A percentile compares a stretch with the other conserved stretches of the same genome.
Evolutionary conservation across 169 alveolate genomes (phyloP).

Genomic region (Eimeria acervulina): DNA sequence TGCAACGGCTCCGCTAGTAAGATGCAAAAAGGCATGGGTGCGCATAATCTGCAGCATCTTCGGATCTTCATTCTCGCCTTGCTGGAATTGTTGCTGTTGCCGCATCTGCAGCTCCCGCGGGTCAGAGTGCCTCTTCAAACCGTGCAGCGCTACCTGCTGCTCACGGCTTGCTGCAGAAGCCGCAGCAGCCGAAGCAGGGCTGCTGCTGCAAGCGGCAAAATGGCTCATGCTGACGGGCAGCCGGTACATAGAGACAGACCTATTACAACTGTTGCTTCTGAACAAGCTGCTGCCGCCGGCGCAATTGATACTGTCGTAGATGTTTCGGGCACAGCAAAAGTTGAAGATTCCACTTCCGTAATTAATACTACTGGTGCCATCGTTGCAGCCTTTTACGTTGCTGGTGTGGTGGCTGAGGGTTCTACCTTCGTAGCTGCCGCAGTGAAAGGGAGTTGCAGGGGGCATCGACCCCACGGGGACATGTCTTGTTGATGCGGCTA

Average conservation of each 20-base stretch:
- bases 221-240: constrained; percentile 8
- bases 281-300: background rate
- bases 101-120: background rate
- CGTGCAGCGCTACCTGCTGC: constrained; percentile 23
- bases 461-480: background rate
- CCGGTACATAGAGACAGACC: constrained; percentile 12
- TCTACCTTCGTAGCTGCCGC: background rate
- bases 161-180: constrained; percentile 14
- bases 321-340: background rate
- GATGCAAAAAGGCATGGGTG: constrained; percentile 80
- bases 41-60: constrained; percentile 64
- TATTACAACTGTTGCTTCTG: background rate
- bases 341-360: background rate
- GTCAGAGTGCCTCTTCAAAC: background rate
- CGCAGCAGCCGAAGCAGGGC: constrained; percentile 39
- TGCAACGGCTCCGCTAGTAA: constrained; percentile 85
- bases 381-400: background rate
- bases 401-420: background rate
- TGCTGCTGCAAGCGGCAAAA: constrained; percentile 39
- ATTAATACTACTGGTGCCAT: background rate
- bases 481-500: background rate
- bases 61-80: constrained; percentile 41
- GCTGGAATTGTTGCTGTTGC: constrained; percentile 38
- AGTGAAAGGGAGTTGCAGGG: background rate
- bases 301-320: background rate